These are phyloP conservation scores for Amanita brunnescens DNA, from an alignment of 768 basidiomycete genomes.

Conservation along the genomic window DNA sequence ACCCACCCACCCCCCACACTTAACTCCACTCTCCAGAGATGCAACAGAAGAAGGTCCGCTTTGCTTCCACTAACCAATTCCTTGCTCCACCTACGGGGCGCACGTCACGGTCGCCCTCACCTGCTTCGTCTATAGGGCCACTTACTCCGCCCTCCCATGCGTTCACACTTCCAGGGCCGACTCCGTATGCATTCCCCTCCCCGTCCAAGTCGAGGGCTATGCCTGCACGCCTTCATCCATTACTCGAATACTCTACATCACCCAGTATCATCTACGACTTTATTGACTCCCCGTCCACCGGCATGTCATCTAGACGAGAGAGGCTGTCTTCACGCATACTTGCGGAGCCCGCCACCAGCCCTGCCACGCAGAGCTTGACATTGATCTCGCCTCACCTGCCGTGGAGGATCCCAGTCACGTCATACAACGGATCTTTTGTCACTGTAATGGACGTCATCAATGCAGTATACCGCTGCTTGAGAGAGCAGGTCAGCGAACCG, in stretches of 20 bases:
- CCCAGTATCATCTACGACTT: constrained; percentile 22
- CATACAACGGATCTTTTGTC: constrained; percentile 20
- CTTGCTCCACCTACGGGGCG: neutral
- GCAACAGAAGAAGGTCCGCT: neutral
- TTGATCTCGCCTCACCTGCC: constrained; percentile 23
- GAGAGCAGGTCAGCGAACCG: constrained; percentile 12
- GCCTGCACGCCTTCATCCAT: constrained; percentile 15
- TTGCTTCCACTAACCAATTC: neutral
- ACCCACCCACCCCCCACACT: neutral
- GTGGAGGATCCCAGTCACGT: constrained; percentile 27
- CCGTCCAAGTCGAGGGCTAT: neutral
- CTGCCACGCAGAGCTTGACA: constrained; percentile 20
- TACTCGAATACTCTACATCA: constrained; percentile 17
- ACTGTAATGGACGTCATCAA: constrained; percentile 30
- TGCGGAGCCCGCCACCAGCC: constrained; percentile 25
- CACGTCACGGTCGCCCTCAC: neutral
- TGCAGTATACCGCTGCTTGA: constrained; percentile 12
- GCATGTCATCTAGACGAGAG: constrained; percentile 16
- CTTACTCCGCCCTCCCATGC: constrained; percentile 1
- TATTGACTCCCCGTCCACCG: constrained; percentile 19
- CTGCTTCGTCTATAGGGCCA: neutral
- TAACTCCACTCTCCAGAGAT: neutral
- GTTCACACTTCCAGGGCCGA: neutral
- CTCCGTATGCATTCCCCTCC: neutral
- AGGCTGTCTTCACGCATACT: constrained; percentile 18